Evolutionary conservation across 805 yeast genomes (phyloP), one percentile per base, ranked within the genome.

Genomic region (Sungouiella blattae): DNA sequence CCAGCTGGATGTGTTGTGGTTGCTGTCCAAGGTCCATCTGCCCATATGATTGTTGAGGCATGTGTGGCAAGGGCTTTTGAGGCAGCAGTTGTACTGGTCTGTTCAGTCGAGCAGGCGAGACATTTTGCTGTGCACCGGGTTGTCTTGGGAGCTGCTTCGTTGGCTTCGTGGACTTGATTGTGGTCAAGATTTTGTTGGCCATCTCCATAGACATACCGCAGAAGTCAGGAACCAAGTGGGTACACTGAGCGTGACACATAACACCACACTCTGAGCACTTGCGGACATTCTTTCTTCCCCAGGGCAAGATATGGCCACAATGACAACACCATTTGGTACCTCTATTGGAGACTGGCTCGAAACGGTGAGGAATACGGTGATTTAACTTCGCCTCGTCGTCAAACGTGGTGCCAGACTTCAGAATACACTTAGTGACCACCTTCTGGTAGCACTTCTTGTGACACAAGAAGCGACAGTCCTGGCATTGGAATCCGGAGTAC

Each of bases 321-420:
- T 93, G 99, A 51, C 98, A 93, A 65, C 99, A 93, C 99, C 99
- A 93, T 56, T 91, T 89, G 2, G 99, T 94, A 51, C 96, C 94
- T 62, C 88, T 81, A 55, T 93, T 93, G 12, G 93, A 75, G 18
- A 80, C 77, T n/a, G 91, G 89, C 47, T 86, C 96, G 58, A 91
- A 91, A 57, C 96, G 78, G 58, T 93, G 99, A 23, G 98, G 98
- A 49, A 93, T 93, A 46, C 95, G 84, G 60, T 93, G 98, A 53
- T 93, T 93, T 58, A 93, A 75, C 59, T 86, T 81, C 15, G 85
- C 77, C 47, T 82, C 91, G 54, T 83, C 88, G 53, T 80, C 86
- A 28, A 70, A 60, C 41, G 82, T 88, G 4, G 79, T 72, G 40
- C 84, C 78, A 3, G 88, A 76, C 52, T 80, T 83, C 2, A 89